phyloP scores from a whole-genome alignment of 2,329 filamentous ascomycete species.

The Lachnellula suecica region DNA sequence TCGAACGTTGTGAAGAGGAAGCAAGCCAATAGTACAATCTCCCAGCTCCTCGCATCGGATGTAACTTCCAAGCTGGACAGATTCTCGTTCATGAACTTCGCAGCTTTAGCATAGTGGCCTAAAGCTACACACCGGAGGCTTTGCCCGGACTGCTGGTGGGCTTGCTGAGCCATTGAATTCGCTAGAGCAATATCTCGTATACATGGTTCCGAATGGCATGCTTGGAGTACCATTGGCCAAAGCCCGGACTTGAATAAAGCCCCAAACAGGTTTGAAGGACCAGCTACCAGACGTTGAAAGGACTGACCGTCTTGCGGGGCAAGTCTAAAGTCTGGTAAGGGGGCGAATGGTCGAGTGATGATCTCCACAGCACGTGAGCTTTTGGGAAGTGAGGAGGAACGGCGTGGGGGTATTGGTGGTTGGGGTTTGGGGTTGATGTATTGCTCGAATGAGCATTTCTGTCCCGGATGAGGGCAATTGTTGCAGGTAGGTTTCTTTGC shows the following conservation, averaged over 20 bases:
- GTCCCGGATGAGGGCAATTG: constrained; percentile 7
- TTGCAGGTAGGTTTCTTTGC: constrained; percentile 5
- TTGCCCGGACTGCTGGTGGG: not conserved
- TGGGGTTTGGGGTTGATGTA: constrained; percentile 3
- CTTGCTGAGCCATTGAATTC: constrained; percentile 6
- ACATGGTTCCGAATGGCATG: constrained; percentile 7
- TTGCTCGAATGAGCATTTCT: constrained; percentile 5
- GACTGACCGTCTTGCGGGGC: constrained; percentile 2
- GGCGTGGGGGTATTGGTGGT: constrained; percentile 13
- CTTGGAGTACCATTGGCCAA: constrained; percentile 14
- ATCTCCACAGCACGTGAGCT: constrained; percentile 6
- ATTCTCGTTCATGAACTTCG: constrained; percentile 1
- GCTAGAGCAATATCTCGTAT: constrained; percentile 11
- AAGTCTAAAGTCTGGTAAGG: constrained; percentile 11
- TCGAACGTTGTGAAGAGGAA: constrained; percentile 14
- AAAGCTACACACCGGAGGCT: not conserved
- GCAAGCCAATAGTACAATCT: constrained; percentile 9
- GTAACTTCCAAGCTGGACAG: not conserved
- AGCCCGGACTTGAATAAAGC: constrained; percentile 2
- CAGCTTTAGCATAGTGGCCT: constrained; percentile 9
- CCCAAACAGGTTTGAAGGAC: constrained; percentile 1
- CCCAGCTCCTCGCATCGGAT: constrained; percentile 4
- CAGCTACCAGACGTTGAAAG: constrained; percentile 11
- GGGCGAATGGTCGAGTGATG: constrained; percentile 7
- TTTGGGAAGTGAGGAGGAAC: constrained; percentile 14